Evolutionary conservation across 495 filamentous ascomycete genomes (phyloP).

Genomic region (Tuber microsphaerosporum): DNA sequence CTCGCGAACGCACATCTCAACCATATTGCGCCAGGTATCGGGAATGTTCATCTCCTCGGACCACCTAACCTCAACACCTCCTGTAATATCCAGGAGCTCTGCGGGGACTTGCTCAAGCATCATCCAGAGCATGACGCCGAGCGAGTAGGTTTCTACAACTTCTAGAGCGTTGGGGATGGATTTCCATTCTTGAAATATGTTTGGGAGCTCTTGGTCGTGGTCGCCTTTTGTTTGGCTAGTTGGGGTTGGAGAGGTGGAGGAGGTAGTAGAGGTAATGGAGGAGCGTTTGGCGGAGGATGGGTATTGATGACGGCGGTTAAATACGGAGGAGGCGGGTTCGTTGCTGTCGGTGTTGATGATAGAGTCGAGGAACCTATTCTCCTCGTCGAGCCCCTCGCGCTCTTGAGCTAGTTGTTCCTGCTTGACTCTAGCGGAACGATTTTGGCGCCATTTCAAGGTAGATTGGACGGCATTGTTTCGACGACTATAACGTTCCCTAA

Average conservation of each 20-base stretch:
- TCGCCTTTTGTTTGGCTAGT: neutral
- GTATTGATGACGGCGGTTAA: neutral
- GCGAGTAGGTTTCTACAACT: slow-evolving; percentile 32
- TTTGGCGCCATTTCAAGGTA: slow-evolving; percentile 19
- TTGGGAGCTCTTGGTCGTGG: neutral
- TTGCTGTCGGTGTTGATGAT: neutral
- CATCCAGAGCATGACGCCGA: slow-evolving; percentile 33
- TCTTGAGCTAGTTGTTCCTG: slow-evolving; percentile 9
- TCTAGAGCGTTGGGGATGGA: slow-evolving; percentile 18
- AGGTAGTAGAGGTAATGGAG: neutral
- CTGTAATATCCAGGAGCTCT: slow-evolving; percentile 8
- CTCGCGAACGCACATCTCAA: slow-evolving; percentile 21
- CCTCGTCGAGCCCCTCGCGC: neutral
- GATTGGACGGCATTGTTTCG: neutral
- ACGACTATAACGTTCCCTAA: slow-evolving; percentile 1
- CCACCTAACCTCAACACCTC: slow-evolving; percentile 11
- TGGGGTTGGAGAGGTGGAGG: neutral
- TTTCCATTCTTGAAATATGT: slow-evolving; percentile 28
- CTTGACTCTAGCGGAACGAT: slow-evolving; percentile 19
- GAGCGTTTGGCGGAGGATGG: neutral
- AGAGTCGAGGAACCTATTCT: neutral
- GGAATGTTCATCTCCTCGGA: slow-evolving; percentile 12
- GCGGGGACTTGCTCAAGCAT: slow-evolving; percentile 23
- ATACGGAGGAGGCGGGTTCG: neutral
- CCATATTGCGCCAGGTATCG: slow-evolving; percentile 13